A percentile compares a stretch with the other conserved stretches of the same genome.
phyloP scores from a whole-genome alignment of 2,329 filamentous ascomycete genomes.

The Sclerotinia spermophila region DNA sequence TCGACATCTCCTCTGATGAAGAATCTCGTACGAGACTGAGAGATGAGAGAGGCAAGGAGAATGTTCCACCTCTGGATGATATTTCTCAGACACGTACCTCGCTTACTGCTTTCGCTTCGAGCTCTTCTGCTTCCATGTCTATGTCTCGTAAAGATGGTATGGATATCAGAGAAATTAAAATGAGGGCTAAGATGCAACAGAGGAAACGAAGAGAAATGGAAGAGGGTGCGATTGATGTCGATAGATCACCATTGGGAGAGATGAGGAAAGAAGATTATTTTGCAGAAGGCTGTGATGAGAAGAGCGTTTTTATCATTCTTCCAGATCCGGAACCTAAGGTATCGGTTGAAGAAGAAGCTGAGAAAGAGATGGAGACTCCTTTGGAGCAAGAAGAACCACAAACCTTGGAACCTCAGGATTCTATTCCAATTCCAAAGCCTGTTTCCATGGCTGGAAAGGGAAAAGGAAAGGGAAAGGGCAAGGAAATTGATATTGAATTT shows the following conservation, averaged over 20 bases:
- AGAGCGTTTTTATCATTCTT: constrained; percentile 59
- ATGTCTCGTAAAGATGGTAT: constrained; percentile 21
- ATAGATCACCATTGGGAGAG: constrained; percentile 62
- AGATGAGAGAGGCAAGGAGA: constrained; percentile 81
- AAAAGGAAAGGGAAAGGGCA: constrained; percentile 6
- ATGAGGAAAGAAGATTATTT: constrained; percentile 67
- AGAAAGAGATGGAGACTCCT: constrained; percentile 31
- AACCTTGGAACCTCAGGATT: too few species aligned
- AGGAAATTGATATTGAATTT: constrained; percentile 38
- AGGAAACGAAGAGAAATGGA: constrained; percentile 39
- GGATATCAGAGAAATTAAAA: constrained; percentile 33
- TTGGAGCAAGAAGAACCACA: background rate
- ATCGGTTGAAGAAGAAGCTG: constrained; percentile 30
- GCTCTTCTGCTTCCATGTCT: constrained; percentile 22
- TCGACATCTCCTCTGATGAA: constrained; percentile 90
- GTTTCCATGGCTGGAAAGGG: background rate
- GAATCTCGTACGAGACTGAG: constrained; percentile 53
- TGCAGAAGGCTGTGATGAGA: constrained; percentile 60
- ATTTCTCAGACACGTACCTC: constrained; percentile 51
- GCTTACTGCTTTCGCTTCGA: constrained; percentile 21
- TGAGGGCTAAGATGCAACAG: constrained; percentile 35
- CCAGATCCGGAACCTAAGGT: constrained; percentile 43
- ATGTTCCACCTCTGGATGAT: constrained; percentile 72
- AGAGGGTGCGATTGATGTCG: constrained; percentile 61
- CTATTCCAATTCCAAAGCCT: background rate